phyloP scores from a whole-genome alignment of 2,329 filamentous ascomycete species.

The Phialophora macrospora region DNA sequence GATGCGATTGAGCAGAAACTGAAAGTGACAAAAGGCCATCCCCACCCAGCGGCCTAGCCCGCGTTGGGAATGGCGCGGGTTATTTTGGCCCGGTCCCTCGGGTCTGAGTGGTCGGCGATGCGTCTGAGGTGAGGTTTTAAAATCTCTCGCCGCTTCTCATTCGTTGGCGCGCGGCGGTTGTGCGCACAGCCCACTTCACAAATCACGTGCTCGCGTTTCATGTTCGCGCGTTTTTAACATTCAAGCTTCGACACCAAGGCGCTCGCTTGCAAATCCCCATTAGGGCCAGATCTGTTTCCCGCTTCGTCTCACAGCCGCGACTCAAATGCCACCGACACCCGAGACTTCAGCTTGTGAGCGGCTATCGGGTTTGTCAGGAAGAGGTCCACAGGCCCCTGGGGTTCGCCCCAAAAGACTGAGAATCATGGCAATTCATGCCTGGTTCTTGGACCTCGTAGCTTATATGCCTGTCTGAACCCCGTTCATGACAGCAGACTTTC shows the following conservation, averaged over 20 bases:
- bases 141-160: not conserved
- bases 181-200: not conserved
- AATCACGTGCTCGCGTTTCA: slow-evolving; percentile 10
- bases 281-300: not conserved
- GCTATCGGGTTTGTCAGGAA: slow-evolving; percentile 8
- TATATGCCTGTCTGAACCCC: too few species aligned
- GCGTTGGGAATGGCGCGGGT: not conserved
- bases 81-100: not conserved
- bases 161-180: not conserved
- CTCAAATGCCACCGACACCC: not conserved
- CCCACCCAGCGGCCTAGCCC: not conserved
- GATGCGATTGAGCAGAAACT: not conserved
- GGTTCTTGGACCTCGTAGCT: too few species aligned
- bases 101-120: not conserved
- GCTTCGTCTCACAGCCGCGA: slow-evolving; percentile 2
- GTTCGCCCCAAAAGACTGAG: too few species aligned
- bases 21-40: not conserved
- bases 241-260: slow-evolving; percentile 11
- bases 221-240: slow-evolving; percentile 9
- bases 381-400: too few species aligned
- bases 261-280: slow-evolving; percentile 6
- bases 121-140: not conserved
- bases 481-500: too few species aligned
- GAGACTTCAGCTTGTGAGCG: slow-evolving; percentile 2
- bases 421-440: too few species aligned